Conservation (phyloP, 148 eudicot species). For the Dianthus caryophyllus region DNA sequence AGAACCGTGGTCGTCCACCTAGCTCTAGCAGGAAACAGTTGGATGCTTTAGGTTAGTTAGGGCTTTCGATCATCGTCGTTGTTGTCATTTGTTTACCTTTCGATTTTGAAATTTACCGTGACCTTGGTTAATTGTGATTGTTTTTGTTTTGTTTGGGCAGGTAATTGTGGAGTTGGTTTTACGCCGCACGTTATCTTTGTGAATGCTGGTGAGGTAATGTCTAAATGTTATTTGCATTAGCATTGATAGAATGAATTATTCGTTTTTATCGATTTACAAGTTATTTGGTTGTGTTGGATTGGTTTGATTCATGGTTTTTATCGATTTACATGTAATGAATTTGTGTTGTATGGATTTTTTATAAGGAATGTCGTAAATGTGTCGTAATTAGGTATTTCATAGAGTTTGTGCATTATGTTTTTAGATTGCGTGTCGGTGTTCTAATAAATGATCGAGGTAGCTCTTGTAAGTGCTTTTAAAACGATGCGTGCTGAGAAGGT, state of each 20-base stretch:
- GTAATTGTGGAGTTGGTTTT: conserved; percentile 69
- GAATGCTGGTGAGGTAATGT: conserved; percentile 66
- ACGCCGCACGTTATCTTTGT: conserved; percentile 80
- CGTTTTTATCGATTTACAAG: too few relatives aligned
- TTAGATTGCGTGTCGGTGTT: not conserved
- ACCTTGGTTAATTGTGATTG: not conserved
- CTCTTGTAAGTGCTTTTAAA: too few relatives aligned
- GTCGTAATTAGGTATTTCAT: too few relatives aligned
- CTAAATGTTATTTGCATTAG: not conserved
- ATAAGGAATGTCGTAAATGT: too few relatives aligned
- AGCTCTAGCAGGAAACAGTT: conserved; percentile 58
- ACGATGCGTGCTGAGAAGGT: too few relatives aligned
- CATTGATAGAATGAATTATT: not conserved
- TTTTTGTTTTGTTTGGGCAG: conserved; percentile 36
- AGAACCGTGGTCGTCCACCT: conserved; percentile 53
- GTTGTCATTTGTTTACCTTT: too few relatives aligned
- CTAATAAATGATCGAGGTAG: not conserved
- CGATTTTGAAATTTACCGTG: not conserved
- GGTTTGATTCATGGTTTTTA: not conserved
- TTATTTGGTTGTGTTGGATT: not conserved
- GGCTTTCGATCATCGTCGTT: too few relatives aligned
- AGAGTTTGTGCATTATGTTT: too few relatives aligned
- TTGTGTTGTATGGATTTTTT: too few relatives aligned
- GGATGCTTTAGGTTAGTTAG: conserved; percentile 93
- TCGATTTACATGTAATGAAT: not conserved